Percentiles rank a stretch among this genome's conserved stretches.
phyloP scores from a whole-genome alignment of 139 green algal species.

The Coelastrella sp. region DNA sequence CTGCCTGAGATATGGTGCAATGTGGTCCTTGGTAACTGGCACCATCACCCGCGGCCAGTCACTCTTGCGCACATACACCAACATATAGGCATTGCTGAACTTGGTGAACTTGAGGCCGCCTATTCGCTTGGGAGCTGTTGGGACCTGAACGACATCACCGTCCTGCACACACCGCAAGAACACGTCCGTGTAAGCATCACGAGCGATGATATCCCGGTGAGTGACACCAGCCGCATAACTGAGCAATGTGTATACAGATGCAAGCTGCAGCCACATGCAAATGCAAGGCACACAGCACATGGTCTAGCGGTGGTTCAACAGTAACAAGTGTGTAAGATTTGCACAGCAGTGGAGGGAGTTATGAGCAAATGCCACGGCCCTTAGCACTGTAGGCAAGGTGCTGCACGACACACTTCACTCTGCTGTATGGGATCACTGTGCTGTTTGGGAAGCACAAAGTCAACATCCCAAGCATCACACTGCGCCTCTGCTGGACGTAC shows the following conservation, averaged over 20 bases:
- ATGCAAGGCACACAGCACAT: no score
- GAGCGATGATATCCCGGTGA: no score
- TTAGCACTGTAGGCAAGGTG: no score
- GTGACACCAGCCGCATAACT: background rate
- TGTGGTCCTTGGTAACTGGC: conserved; percentile 81
- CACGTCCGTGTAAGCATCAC: no score
- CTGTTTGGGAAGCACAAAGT: no score
- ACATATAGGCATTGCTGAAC: conserved; percentile 98
- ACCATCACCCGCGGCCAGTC: conserved; percentile 93
- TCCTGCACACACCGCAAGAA: background rate
- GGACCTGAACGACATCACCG: background rate
- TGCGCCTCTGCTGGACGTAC: background rate
- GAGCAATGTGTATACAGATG: background rate
- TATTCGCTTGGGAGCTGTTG: background rate
- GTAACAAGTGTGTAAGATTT: no score
- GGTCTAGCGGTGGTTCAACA: no score
- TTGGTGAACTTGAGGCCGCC: conserved; percentile 69
- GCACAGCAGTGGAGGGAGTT: no score
- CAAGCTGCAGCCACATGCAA: no score
- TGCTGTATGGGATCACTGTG: background rate
- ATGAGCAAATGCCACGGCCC: no score
- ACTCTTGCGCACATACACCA: conserved; percentile 94
- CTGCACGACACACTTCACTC: background rate
- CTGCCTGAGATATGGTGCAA: conserved; percentile 83
- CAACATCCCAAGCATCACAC: no score